Evolutionary conservation across 1,284 basidiomycete genomes (phyloP), one percentile per base, ranked within the genome.

Genomic region (Fistulinella cinereoalba): DNA sequence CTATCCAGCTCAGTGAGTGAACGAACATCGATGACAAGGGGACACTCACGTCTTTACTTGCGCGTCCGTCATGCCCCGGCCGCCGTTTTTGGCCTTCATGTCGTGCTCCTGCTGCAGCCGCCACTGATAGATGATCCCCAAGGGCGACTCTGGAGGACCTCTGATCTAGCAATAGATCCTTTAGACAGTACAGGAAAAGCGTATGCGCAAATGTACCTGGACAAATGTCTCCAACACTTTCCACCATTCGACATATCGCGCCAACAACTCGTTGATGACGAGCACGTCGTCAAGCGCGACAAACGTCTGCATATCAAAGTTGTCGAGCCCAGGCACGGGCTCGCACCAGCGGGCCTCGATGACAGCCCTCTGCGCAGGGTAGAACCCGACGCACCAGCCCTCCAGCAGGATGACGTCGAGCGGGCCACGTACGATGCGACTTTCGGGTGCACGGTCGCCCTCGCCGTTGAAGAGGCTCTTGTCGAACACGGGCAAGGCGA

Each of bases 371-470:
- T 19, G 44, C 7, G 52, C 44, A 41, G 87, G 81, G 50, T 75
- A 76, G 57, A 91, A 91, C 2, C 88, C 88, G 6, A 85, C 79
- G 64, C 83, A 88, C 88, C 88, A 90, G 8, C 88, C 89, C 66
- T 94, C 92, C 40, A 97, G 73, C 37, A 98, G 75, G 39, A 97
- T 85, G n/a, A 97, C 70, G 61, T 96, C 90, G 3, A 95, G 61
- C 0, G 80, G 79, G 2, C 76, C 68, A 0, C 64, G 54, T 8
- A 84, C 68, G 3, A 70, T 48, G 3, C 59, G 58, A 7, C 66
- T 53, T n/a, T 41, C 44, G 0, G 73, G 64, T 8, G 80, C 65
- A 6, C 95, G 81, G 65, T 98, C 95, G 1, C 95, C 95, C 64
- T 88, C 76, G 1, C 94, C 94, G 32, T 67, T 66, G 57, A 79